These are phyloP conservation scores for Exophiala sideris DNA, from an alignment of 2,329 filamentous ascomycete species.

Conservation along the genomic window DNA sequence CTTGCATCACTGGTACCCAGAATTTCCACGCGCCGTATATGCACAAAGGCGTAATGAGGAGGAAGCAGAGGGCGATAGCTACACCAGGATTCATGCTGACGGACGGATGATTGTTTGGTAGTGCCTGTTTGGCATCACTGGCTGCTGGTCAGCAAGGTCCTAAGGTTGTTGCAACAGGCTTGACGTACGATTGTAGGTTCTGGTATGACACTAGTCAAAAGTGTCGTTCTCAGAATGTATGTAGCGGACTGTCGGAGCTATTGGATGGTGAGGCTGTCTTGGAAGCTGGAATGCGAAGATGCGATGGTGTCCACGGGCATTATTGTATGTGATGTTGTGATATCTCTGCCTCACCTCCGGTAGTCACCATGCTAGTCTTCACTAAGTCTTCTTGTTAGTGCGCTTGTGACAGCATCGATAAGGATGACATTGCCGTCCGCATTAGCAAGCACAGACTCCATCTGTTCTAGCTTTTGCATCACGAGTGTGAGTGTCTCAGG, in stretches of 20 bases:
- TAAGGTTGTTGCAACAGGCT: neutral
- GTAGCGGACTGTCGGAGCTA: neutral
- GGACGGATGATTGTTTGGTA: neutral
- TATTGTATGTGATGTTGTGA: neutral
- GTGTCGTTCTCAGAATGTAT: no score
- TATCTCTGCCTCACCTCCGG: neutral
- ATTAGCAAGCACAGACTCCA: slow-evolving; percentile 29
- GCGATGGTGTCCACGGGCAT: neutral
- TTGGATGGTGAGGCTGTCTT: neutral
- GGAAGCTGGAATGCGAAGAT: neutral
- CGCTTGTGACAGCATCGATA: slow-evolving; percentile 26
- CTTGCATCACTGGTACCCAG: slow-evolving; percentile 23
- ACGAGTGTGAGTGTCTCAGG: neutral
- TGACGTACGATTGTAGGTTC: no score
- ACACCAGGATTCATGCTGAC: slow-evolving; percentile 27
- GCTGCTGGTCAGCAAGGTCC: neutral
- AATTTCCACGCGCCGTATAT: slow-evolving; percentile 27
- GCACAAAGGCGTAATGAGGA: slow-evolving; percentile 27
- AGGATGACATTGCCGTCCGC: slow-evolving; percentile 10
- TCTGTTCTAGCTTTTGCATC: slow-evolving; percentile 26
- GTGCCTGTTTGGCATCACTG: neutral
- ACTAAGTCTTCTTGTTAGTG: slow-evolving; percentile 29
- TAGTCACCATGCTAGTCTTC: slow-evolving; percentile 6
- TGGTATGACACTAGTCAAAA: no score
- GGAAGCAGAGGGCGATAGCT: slow-evolving; percentile 29